Conservation (phyloP, 2,329 filamentous ascomycete genomes). For the Chaetothyriales sp. region DNA sequence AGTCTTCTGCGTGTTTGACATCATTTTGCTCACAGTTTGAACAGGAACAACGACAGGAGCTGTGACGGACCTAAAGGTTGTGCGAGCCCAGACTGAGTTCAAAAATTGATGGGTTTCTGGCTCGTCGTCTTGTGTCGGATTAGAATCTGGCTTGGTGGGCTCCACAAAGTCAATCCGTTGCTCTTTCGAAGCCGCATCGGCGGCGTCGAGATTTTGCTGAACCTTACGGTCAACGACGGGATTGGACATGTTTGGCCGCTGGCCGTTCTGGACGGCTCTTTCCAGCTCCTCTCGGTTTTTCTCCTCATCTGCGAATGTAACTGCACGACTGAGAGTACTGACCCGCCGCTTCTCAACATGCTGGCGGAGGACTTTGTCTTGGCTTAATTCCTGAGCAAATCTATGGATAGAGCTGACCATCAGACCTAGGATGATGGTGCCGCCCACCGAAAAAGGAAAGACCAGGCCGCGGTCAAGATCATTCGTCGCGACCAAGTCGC, state of each 20-base stretch:
- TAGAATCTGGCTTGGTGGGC: slow-evolving; percentile 2
- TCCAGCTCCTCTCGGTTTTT: slow-evolving; percentile 19
- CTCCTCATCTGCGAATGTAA: slow-evolving; percentile 24
- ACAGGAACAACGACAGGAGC: slow-evolving; percentile 1
- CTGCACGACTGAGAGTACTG: slow-evolving; percentile 40
- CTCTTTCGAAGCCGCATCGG: slow-evolving; percentile 1
- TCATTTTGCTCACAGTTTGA: not conserved
- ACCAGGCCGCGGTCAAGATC: slow-evolving; percentile 54
- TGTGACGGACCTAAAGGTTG: slow-evolving; percentile 7
- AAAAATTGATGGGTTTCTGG: slow-evolving; percentile 12
- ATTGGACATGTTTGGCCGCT: slow-evolving; percentile 22
- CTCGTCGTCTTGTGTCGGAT: not conserved
- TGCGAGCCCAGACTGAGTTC: slow-evolving; percentile 2
- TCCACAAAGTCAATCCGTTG: not conserved
- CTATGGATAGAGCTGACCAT: slow-evolving; percentile 68
- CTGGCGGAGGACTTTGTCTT: slow-evolving; percentile 48
- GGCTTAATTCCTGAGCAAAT: slow-evolving; percentile 46
- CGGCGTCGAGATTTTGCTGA: slow-evolving; percentile 11
- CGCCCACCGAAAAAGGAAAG: slow-evolving; percentile 70
- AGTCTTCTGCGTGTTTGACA: slow-evolving; percentile 27
- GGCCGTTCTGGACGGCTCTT: slow-evolving; percentile 14
- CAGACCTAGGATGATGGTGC: slow-evolving; percentile 72
- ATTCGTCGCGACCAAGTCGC: slow-evolving; percentile 45
- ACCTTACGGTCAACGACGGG: slow-evolving; percentile 21
- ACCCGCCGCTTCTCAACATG: slow-evolving; percentile 44